Percentiles rank a stretch among this genome's conserved stretches.
Conservation (phyloP, 257 asterid species). For the Datura wrightii region DNA sequence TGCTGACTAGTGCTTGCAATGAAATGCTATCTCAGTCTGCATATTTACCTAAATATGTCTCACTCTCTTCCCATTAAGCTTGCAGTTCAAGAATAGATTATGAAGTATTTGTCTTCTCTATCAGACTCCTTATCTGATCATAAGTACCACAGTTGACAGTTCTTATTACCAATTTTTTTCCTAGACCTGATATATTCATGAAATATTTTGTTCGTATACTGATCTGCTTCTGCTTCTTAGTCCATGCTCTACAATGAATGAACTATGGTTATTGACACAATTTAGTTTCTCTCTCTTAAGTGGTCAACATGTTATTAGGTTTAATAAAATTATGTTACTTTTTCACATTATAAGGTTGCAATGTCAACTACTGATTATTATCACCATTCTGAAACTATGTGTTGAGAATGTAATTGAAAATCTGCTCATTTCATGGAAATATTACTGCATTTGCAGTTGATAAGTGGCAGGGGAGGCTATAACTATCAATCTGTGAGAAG, state of each 20-base stretch:
- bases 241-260: background rate
- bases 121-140: background rate
- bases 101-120: conserved; percentile 11
- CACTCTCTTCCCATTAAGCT: background rate
- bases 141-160: background rate
- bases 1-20: background rate
- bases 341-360: conserved; percentile 3
- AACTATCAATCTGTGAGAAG: conserved; percentile 78
- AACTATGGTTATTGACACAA: background rate
- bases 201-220: background rate
- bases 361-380: background rate
- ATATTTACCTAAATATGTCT: background rate
- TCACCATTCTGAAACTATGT: background rate
- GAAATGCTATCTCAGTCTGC: background rate
- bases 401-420: conserved; percentile 6
- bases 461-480: conserved; percentile 52
- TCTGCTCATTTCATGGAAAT: background rate
- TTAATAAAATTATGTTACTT: background rate
- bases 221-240: background rate
- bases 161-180: background rate
- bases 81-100: background rate
- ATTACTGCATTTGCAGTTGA: conserved; percentile 36
- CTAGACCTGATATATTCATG: background rate
- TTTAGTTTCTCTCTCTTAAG: background rate
- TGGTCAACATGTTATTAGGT: background rate